Evolutionary conservation across 139 green algal genomes (phyloP), one percentile per base, ranked within the genome.

Genomic region (Edaphochlamys debaryana): DNA sequence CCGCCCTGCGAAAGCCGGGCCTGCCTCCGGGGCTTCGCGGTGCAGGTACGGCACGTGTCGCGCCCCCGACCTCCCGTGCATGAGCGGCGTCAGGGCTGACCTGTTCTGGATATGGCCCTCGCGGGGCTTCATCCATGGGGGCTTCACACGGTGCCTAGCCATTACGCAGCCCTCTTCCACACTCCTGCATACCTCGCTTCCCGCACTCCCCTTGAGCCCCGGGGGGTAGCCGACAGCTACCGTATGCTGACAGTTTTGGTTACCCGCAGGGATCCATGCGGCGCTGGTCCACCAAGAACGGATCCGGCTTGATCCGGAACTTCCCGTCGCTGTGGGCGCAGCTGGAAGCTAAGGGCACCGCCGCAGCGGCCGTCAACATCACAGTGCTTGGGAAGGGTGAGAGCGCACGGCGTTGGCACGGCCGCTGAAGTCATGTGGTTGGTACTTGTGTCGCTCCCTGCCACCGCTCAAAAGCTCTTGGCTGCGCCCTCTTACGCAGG

Each of bases 261-360:
- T n/a, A 1, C 27, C 32, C 7, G 37, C 48, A 80, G 74, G 74
- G 74, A 58, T 63, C 74, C 0, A n/a, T 81, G n/a, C 74, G 74
- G 17, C 42, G 22, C n/a, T 81, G 74, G 74, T 9, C 40, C 30
- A 60, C 58, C 58, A 19, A 25, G 37, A 29, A 32, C 40, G 74
- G 60, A 58, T 37, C n/a, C 13, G 74, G 74, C 29, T 30, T 81
- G 20, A 71, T 71, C 40, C 74, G 74, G 19, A 62, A 81, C 74
- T 81, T 71, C 32, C 27, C 4, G 36, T 30, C 40, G 30, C 60
- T 81, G 74, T 81, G 74, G 74, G n/a, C n/a, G n/a, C n/a, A n/a
- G 22, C 17, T 27, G 56, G 2, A 23, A 63, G n/a, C 25, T 25
- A n/a, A 2, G n/a, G 22, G 56, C 56, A 58, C 19, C 11, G 60